Conservation (phyloP, 2,329 filamentous ascomycete genomes). For the Apiospora rasikravindrae region DNA sequence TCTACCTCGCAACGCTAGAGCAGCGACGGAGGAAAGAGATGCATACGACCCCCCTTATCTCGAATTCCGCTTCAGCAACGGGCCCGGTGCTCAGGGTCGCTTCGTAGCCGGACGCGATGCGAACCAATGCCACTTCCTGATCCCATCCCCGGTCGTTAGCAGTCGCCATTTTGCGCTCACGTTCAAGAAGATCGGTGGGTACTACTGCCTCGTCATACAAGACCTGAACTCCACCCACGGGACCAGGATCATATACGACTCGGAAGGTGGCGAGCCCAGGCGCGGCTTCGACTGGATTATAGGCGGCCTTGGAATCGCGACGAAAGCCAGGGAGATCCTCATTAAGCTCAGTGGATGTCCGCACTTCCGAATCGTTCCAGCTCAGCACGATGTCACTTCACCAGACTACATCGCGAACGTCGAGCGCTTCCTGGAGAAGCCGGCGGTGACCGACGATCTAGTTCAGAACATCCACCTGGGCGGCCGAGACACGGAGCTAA, state of each 20-base stretch:
- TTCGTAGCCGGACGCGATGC: neutral
- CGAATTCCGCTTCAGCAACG: neutral
- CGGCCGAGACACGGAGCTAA: neutral
- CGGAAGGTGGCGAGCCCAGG: neutral
- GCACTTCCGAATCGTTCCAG: neutral
- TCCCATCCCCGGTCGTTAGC: neutral
- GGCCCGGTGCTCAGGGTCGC: neutral
- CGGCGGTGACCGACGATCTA: neutral
- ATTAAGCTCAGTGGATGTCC: neutral
- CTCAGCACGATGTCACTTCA: neutral
- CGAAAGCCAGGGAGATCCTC: neutral
- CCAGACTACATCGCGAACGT: neutral
- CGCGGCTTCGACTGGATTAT: neutral
- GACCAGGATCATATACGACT: neutral
- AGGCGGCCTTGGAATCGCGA: neutral
- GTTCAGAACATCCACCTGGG: neutral
- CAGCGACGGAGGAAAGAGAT: neutral
- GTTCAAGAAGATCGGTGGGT: neutral
- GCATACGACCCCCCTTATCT: neutral
- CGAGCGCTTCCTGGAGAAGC: neutral
- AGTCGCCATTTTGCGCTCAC: neutral
- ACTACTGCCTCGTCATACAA: neutral
- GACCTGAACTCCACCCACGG: neutral
- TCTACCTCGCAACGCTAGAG: neutral
- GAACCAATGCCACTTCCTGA: neutral